Evolutionary conservation across 129 eudicot species (phyloP), one percentile per base, ranked within the genome.

Genomic region (Pittosporum tobira): DNA sequence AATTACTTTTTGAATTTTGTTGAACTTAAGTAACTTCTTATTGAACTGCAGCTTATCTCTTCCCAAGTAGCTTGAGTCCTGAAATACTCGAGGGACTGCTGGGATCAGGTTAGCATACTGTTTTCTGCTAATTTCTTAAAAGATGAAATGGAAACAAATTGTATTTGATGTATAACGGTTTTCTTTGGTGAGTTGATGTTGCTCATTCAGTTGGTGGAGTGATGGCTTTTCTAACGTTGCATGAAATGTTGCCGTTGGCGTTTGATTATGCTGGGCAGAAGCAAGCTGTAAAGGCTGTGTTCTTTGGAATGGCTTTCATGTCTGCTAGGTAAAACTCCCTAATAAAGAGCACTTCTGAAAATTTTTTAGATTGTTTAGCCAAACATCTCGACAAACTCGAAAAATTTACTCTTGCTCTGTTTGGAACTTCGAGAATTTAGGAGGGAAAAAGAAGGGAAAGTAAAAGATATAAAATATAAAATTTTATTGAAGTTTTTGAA

Each of bases 201-300:
- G 37, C 48, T 66, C 64, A 42, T 55, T 19, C 83, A 91, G 99
- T 91, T 65, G 99, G 96, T 31, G 99, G 99, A 47, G 99, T 91
- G 59, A 91, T 91, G 99, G 99, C 99, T 23, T 91, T 91, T 64
- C 68, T 91, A 51, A 91, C 99, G 15, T 82, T 91, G 61, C 99
- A 91, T 61, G 99, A 91, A 69, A 91, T 91, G 99, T 60, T 91
- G 68, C 99, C 99, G 10, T 62, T 91, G 75, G 96, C 98, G 16
- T 86, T 91, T 72, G 98, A 91, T 79, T 91, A 91, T 70, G 96
- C 96, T 38, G 98, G 98, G 49, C 98, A 80, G 75, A 91, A 91
- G 65, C 98, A 83, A 78, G 98, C 98, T 60, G 90, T 86, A 6
- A 91, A 91, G 63, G 98, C 98, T 34, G 98, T 91, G 36, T 91